Conservation (phyloP, 108 stramenopile genomes). For the Discostella pseudostelligera region DNA sequence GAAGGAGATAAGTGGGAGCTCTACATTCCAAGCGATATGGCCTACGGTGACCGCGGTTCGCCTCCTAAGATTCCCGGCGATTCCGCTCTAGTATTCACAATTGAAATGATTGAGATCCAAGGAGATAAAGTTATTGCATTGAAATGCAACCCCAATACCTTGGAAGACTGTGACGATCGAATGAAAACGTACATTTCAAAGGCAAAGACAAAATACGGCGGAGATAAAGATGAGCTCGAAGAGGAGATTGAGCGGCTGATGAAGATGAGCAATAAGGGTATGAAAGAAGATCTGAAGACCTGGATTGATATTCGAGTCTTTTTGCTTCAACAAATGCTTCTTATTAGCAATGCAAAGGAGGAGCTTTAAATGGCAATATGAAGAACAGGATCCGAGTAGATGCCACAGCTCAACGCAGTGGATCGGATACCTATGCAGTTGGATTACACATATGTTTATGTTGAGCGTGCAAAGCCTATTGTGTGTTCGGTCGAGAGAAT, state of each 20-base stretch:
- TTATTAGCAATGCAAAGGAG: constrained; percentile 35
- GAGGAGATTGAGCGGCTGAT: constrained; percentile 52
- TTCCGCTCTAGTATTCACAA: constrained; percentile 81
- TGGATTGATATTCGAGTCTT: constrained; percentile 53
- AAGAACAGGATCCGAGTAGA: too few relatives aligned
- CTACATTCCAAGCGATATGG: constrained; percentile 84
- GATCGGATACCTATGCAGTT: too few relatives aligned
- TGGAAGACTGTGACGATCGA: constrained; percentile 59
- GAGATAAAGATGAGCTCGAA: constrained; percentile 34
- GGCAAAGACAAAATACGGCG: constrained; percentile 42
- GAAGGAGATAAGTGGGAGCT: constrained; percentile 89
- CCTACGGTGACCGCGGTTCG: constrained; percentile 85
- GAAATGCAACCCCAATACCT: constrained; percentile 46
- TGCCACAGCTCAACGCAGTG: too few relatives aligned
- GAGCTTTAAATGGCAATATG: constrained; percentile 16
- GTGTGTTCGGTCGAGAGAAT: too few relatives aligned
- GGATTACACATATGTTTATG: too few relatives aligned
- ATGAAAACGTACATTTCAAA: constrained; percentile 71
- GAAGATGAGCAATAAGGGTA: constrained; percentile 37
- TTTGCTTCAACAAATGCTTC: constrained; percentile 47
- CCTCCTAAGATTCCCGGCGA: constrained; percentile 71
- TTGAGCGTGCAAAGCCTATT: too few relatives aligned
- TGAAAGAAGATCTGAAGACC: constrained; percentile 47
- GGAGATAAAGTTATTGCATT: constrained; percentile 61
- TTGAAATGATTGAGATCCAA: constrained; percentile 87